Conservation (phyloP, 768 basidiomycete genomes). For the Tricholoma hemisulphureum region DNA sequence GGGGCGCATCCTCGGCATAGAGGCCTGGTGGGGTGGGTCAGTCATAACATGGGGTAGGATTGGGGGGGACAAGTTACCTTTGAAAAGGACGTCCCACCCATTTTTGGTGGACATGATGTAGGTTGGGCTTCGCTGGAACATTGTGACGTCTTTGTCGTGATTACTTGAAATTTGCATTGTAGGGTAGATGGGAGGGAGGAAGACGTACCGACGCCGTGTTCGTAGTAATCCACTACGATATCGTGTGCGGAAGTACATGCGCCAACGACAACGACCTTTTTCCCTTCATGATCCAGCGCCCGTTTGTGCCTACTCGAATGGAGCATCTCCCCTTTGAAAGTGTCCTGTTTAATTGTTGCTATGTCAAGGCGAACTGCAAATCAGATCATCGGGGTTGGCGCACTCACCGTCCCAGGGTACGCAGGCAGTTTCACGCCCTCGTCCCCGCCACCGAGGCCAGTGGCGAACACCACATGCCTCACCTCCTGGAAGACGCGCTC, state of each 20-base stretch:
- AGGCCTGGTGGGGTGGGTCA: too few relatives aligned
- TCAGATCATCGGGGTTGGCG: not conserved
- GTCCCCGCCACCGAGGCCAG: constrained; percentile 45
- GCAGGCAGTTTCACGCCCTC: constrained; percentile 44
- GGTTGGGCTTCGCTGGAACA: constrained; percentile 54
- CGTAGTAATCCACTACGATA: constrained; percentile 41
- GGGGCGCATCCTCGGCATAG: constrained; percentile 49
- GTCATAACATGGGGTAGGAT: too few relatives aligned
- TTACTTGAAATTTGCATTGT: too few relatives aligned
- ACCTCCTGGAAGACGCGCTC: constrained; percentile 39
- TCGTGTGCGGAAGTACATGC: constrained; percentile 61
- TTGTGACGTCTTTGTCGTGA: constrained; percentile 48
- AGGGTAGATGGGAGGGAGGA: not conserved
- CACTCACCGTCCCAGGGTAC: constrained; percentile 44
- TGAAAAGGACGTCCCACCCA: constrained; percentile 24
- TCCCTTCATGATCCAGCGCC: constrained; percentile 59
- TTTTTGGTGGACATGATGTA: constrained; percentile 20
- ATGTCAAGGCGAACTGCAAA: too few relatives aligned
- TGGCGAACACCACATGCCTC: constrained; percentile 52
- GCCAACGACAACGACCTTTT: constrained; percentile 71
- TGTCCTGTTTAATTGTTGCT: constrained; percentile 33
- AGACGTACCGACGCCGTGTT: constrained; percentile 40
- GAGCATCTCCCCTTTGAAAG: constrained; percentile 59
- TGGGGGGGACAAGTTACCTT: constrained; percentile 12
- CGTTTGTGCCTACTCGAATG: constrained; percentile 62